A percentile compares a stretch with the other conserved stretches of the same genome.
phyloP scores from a whole-genome alignment of 495 filamentous ascomycete species.

The Aspergillus haitiensis region DNA sequence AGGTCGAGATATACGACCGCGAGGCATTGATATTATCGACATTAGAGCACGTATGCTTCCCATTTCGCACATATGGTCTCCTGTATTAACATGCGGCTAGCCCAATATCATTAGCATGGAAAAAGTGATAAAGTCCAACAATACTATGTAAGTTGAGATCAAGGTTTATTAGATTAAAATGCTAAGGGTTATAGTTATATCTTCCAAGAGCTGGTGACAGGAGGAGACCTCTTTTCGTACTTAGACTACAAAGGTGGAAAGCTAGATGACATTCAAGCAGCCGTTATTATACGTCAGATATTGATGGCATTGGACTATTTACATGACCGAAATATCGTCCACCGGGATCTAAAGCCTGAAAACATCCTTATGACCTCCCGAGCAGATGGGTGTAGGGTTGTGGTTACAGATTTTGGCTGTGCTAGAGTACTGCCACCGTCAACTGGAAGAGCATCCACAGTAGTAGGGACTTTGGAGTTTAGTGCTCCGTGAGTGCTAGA shows the following conservation, averaged over 20 bases:
- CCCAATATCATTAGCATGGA: constrained; percentile 62
- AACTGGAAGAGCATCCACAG: constrained; percentile 55
- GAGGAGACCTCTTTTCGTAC: constrained; percentile 65
- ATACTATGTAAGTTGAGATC: constrained; percentile 49
- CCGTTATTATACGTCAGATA: constrained; percentile 58
- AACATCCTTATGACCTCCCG: constrained; percentile 63
- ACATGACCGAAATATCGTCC: constrained; percentile 56
- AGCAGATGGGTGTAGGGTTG: constrained; percentile 51
- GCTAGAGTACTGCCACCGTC: constrained; percentile 44
- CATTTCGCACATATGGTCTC: background rate
- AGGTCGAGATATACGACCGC: constrained; percentile 27
- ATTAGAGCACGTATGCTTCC: constrained; percentile 57
- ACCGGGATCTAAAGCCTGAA: constrained; percentile 71
- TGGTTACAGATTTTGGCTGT: constrained; percentile 75
- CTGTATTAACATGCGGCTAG: constrained; percentile 32
- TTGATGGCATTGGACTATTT: constrained; percentile 61
- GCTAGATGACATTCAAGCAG: constrained; percentile 53
- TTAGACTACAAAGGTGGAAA: constrained; percentile 48
- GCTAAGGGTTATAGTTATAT: constrained; percentile 53
- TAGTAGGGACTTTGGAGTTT: constrained; percentile 65
- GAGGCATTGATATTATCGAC: constrained; percentile 59
- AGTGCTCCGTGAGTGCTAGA: constrained; percentile 66
- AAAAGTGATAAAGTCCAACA: constrained; percentile 50
- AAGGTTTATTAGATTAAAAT: background rate
- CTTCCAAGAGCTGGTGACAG: constrained; percentile 64